These are phyloP conservation scores for Aspergillus vadensis DNA, from an alignment of 2,329 filamentous ascomycete species.

Conservation along the genomic window DNA sequence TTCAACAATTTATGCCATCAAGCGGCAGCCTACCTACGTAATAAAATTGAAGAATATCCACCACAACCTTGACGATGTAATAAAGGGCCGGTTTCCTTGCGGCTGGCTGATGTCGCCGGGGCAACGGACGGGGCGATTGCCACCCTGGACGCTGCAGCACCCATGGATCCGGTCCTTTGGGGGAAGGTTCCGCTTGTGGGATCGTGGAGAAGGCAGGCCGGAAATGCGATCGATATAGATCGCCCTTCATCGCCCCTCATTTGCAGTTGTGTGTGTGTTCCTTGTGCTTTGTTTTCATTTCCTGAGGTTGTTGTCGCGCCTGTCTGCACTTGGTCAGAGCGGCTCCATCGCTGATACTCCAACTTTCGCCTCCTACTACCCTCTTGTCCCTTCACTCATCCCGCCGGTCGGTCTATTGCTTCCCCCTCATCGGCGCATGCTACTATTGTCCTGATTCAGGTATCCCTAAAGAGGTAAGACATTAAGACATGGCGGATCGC, in stretches of 20 bases:
- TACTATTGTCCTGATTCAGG: neutral
- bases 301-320: neutral
- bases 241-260: neutral
- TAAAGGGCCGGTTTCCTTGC: conserved; percentile 6
- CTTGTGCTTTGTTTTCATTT: neutral
- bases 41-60: neutral
- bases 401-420: neutral
- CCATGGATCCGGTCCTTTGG: conserved; percentile 12
- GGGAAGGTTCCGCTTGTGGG: conserved; percentile 13
- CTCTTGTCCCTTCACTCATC: neutral
- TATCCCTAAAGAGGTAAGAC: neutral
- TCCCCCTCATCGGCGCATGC: neutral
- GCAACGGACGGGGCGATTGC: conserved; percentile 16
- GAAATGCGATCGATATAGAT: conserved; percentile 10
- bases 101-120: conserved; percentile 11
- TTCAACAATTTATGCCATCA: neutral
- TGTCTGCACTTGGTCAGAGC: neutral
- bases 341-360: conserved; percentile 5
- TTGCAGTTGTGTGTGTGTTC: neutral
- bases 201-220: conserved; percentile 15
- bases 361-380: neutral
- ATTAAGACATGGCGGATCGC: neutral
- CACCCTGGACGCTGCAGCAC: conserved; percentile 6
- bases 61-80: neutral
- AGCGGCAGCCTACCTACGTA: neutral